Evolutionary conservation across 225 moss, liverwort and hornwort species (phyloP).

Genomic region (Physcomitrellopsis africana): DNA sequence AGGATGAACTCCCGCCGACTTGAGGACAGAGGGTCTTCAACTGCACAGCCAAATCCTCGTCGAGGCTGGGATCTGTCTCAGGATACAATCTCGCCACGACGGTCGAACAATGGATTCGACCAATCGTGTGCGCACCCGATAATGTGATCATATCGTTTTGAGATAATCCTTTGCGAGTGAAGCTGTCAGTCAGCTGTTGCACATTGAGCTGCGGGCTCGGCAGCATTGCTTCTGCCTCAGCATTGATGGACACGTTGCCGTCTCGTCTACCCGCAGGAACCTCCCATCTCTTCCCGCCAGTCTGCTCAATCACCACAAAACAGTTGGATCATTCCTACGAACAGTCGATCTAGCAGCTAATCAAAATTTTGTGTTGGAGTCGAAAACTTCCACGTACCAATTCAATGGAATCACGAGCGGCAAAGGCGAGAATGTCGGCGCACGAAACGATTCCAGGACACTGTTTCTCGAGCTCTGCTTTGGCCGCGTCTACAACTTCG

Average conservation of each 20-base stretch:
- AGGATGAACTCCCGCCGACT: constrained; percentile 30
- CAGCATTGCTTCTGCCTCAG: constrained; percentile 43
- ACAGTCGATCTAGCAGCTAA: too few relatives aligned
- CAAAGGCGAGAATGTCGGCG: constrained; percentile 55
- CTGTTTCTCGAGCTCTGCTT: constrained; percentile 45
- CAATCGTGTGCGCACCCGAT: constrained; percentile 64
- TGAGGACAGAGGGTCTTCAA: constrained; percentile 45
- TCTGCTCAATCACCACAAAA: constrained; percentile 30
- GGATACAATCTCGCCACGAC: constrained; percentile 44
- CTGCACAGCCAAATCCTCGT: constrained; percentile 21
- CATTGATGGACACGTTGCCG: constrained; percentile 39
- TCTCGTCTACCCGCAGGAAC: constrained; percentile 58
- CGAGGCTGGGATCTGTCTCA: constrained; percentile 35
- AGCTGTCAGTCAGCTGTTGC: constrained; percentile 49
- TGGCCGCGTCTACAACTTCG: constrained; percentile 49
- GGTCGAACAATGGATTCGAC: constrained; percentile 52
- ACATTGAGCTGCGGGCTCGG: constrained; percentile 48
- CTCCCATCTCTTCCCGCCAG: constrained; percentile 56
- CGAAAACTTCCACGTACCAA: constrained; percentile 24
- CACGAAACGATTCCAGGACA: constrained; percentile 63
- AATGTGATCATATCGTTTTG: constrained; percentile 60
- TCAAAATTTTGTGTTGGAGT: background rate
- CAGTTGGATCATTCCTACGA: background rate
- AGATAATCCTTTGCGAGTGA: constrained; percentile 50
- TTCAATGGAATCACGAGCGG: constrained; percentile 57